phyloP scores from a whole-genome alignment of 345 rosid genomes.

The Lepidium africanum region DNA sequence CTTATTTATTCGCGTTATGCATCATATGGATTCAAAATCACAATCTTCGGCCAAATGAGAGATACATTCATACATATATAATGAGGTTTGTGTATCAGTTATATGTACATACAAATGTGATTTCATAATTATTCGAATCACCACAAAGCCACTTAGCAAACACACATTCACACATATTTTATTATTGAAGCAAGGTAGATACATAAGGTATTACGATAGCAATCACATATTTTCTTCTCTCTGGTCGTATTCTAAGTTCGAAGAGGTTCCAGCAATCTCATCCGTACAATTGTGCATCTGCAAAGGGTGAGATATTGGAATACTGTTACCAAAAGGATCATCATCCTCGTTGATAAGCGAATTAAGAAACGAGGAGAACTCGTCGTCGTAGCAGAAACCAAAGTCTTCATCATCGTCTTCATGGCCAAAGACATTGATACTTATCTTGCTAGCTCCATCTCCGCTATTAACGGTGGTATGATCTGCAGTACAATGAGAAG shows the following conservation, averaged over 20 bases:
- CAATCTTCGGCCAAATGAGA: background rate
- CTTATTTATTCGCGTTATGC: background rate
- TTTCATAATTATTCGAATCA: background rate
- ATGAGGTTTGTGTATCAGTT: background rate
- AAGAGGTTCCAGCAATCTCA: constrained; percentile 13
- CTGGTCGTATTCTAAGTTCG: background rate
- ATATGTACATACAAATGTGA: background rate
- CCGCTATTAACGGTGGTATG: background rate
- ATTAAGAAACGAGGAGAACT: constrained; percentile 60
- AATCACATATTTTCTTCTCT: constrained; percentile 5
- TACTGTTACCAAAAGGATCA: constrained; percentile 16
- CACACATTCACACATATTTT: background rate
- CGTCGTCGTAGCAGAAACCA: constrained; percentile 43
- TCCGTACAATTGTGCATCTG: background rate
- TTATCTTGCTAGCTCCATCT: constrained; percentile 11
- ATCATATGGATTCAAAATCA: background rate
- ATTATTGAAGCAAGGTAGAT: background rate
- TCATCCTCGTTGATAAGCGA: constrained; percentile 55
- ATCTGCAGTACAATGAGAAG: background rate
- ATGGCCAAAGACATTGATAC: constrained; percentile 5
- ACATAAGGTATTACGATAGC: background rate
- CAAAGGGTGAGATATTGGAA: constrained; percentile 7
- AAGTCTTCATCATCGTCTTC: constrained; percentile 12
- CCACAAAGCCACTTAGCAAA: constrained; percentile 8
- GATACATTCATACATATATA: background rate